Evolutionary conservation across 768 basidiomycete species (phyloP), one percentile per base, ranked within the genome.

Genomic region (Ramaria sp.): DNA sequence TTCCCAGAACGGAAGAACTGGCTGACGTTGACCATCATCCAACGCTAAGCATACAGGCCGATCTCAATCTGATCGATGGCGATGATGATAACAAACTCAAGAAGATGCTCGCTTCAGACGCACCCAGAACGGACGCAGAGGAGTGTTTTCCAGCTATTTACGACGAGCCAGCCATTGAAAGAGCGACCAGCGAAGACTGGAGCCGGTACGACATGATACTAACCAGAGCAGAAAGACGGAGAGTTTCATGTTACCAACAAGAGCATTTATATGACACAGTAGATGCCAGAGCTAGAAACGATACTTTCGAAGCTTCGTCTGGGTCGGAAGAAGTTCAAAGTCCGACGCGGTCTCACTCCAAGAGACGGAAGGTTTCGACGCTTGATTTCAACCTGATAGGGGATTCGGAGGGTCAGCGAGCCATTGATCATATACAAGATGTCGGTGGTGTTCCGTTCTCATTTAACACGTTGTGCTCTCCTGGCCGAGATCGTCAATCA

Each of bases 201-300:
- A 51, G 49, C 47, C 60, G 53, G 7, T 70, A 65, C 27, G 70
- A 69, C 17, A 69, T 78, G 11, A 63, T 78, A 33, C 61, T 78
- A 53, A 76, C 75, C 19, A 69, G 73, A 41, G 67, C 66, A 22
- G 78, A 80, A 59, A 68, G 77, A 5, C 58, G 61, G 58, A 63
- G 66, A 62, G 59, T 62, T 45, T 63, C 59, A 31, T 66, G 60
- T 42, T 58, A 62, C 34, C 15, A 27, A n/a, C n/a, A n/a, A n/a
- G 20, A 31, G 3, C 17, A 7, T 24, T 10, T 9, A 5, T 13
- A 49, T 49, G 31, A 49, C 17, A 6, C 31, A 30, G 22, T 1
- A 17, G 48, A 6, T 22, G 48, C 15, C 6, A 49, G 24, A 30
- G 9, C 1, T 49, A 17, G n/a, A 24, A 30, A 33, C 24, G 27